phyloP scores from a whole-genome alignment of 176 grass and related monocot genomes.

The Stipa capillata region DNA sequence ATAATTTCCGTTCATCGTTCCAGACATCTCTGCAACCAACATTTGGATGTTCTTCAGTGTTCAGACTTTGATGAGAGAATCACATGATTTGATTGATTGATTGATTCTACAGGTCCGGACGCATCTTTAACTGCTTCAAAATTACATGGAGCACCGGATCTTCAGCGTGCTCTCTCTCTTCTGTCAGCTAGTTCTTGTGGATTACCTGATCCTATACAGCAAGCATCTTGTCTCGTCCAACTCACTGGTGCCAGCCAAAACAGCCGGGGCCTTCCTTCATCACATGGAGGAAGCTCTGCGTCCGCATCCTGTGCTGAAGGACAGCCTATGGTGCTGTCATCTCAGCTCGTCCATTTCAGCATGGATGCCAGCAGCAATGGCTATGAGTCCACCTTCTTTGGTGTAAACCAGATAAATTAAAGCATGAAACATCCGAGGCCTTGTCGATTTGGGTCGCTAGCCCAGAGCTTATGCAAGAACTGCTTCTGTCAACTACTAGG shows the following conservation, averaged over 20 bases:
- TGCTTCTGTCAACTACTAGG: constrained; percentile 1
- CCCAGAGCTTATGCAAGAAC: constrained; percentile 12
- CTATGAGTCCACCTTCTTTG: constrained; percentile 33
- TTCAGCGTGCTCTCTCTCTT: constrained; percentile 97
- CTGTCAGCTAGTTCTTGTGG: constrained; percentile 79
- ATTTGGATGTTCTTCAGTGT: neutral
- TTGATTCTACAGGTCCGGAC: constrained; percentile 42
- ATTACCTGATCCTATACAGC: constrained; percentile 40
- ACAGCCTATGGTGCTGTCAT: constrained; percentile 12
- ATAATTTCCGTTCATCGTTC: neutral
- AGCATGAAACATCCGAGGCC: neutral
- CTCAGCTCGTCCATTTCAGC: constrained; percentile 33
- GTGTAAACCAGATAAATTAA: constrained; percentile 41
- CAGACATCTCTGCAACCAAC: neutral
- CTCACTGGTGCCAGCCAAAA: constrained; percentile 35
- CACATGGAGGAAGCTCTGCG: constrained; percentile 26
- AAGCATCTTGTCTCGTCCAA: constrained; percentile 34
- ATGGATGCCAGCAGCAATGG: constrained; percentile 23
- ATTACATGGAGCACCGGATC: constrained; percentile 90
- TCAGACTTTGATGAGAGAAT: neutral
- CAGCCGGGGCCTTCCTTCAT: constrained; percentile 12
- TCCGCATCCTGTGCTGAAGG: constrained; percentile 14
- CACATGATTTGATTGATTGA: neutral
- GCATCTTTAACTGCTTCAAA: constrained; percentile 49
- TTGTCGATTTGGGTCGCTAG: constrained; percentile 6